Evolutionary conservation across 495 filamentous ascomycete genomes (phyloP).

Genomic region (Trichoderma virens): DNA sequence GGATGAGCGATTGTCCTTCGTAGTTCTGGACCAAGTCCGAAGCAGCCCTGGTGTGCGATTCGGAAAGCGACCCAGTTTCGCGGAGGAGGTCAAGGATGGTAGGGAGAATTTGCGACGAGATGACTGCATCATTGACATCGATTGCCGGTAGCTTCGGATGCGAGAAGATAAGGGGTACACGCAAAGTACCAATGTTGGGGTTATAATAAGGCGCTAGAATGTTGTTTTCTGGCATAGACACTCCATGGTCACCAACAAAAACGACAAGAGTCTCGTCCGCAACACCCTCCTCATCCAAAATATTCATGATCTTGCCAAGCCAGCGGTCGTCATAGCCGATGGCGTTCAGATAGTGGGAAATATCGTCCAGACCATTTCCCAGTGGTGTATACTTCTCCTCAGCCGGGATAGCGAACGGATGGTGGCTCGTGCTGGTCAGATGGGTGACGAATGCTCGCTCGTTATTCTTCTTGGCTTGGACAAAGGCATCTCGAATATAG

Average conservation of each 20-base stretch:
- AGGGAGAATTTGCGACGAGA: slow-evolving; percentile 39
- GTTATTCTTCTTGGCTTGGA: slow-evolving; percentile 31
- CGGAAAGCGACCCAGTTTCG: slow-evolving; percentile 34
- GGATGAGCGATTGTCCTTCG: slow-evolving; percentile 41
- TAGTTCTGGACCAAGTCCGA: slow-evolving; percentile 33
- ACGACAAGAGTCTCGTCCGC: slow-evolving; percentile 43
- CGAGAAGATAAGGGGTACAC: slow-evolving; percentile 42
- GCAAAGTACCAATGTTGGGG: slow-evolving; percentile 41
- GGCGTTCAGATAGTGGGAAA: slow-evolving; percentile 39
- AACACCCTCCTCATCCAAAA: slow-evolving; percentile 42
- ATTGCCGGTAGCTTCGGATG: slow-evolving; percentile 39
- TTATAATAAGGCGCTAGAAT: slow-evolving; percentile 42
- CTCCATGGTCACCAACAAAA: slow-evolving; percentile 42
- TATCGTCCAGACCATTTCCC: slow-evolving; percentile 1
- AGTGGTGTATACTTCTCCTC: slow-evolving; percentile 22
- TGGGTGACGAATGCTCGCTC: slow-evolving; percentile 42
- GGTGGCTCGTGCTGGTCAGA: slow-evolving; percentile 40
- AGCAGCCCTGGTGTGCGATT: slow-evolving; percentile 27
- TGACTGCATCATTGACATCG: slow-evolving; percentile 35
- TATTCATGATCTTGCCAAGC: slow-evolving; percentile 33
- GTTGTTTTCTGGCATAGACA: slow-evolving; percentile 38
- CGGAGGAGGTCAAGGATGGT: slow-evolving; percentile 44
- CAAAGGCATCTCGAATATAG: slow-evolving; percentile 36
- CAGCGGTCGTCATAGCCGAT: slow-evolving; percentile 38
- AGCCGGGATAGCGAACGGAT: slow-evolving; percentile 35